Conservation (phyloP, 371 early-diverging fungal genomes). For the Choanephora cucurbitarum region DNA sequence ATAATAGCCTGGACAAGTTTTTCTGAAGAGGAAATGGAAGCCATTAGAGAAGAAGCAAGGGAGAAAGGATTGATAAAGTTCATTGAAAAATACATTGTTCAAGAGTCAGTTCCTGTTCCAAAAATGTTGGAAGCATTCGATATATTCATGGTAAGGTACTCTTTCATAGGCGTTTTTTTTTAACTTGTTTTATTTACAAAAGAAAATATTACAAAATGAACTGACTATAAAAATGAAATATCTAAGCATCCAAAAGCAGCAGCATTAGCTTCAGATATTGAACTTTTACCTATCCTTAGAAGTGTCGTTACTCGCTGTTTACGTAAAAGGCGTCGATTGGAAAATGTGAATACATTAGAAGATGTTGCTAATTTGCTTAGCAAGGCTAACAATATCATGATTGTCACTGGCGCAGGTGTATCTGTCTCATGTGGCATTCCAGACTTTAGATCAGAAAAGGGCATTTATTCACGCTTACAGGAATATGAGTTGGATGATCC, state of each 20-base stretch:
- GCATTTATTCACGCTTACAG: constrained; percentile 88
- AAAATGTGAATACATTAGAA: constrained; percentile 67
- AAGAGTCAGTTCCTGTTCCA: constrained; percentile 47
- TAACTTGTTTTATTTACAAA: no score
- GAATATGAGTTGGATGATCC: constrained; percentile 81
- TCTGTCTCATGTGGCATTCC: constrained; percentile 98
- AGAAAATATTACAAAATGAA: no score
- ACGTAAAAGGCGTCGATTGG: constrained; percentile 59
- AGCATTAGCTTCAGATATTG: constrained; percentile 35
- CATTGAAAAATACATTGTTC: constrained; percentile 55
- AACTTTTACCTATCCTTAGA: constrained; percentile 56
- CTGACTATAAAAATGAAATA: no score
- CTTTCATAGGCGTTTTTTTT: no score
- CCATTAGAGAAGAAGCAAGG: constrained; percentile 35
- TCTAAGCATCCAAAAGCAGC: constrained; percentile 47
- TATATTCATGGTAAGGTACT: constrained; percentile 33
- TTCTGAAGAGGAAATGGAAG: constrained; percentile 40
- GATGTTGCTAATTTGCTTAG: constrained; percentile 72
- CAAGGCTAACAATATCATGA: constrained; percentile 77
- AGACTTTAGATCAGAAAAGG: constrained; percentile 95
- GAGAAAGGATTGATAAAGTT: constrained; percentile 52
- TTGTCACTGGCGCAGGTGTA: constrained; percentile 92
- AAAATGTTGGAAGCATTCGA: constrained; percentile 60
- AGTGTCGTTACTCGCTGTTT: constrained; percentile 54
- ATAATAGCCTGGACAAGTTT: constrained; percentile 41